Conservation (phyloP, 192 early-diverging fungal genomes). For the Gryganskiella cystojenkinii region DNA sequence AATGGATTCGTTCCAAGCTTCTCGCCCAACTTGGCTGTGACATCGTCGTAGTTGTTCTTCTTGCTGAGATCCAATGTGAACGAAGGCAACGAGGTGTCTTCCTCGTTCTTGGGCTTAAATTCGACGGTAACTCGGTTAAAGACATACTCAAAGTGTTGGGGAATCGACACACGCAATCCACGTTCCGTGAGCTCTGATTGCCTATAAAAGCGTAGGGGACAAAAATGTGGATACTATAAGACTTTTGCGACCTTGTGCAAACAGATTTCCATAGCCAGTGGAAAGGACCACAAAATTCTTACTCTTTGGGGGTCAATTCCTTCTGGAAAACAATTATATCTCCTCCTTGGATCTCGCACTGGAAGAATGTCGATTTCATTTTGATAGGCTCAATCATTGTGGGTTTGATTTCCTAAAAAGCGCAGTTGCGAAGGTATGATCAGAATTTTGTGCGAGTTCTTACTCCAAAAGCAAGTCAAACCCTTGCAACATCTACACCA, state of each 20-base stretch:
- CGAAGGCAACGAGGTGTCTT: conserved; percentile 50
- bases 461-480: background rate
- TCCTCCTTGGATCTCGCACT: conserved; percentile 90
- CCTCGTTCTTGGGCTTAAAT: conserved; percentile 72
- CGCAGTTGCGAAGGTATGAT: background rate
- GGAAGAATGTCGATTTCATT: conserved; percentile 65
- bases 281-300: background rate
- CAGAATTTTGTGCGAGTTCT: background rate
- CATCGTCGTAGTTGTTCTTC: conserved; percentile 74
- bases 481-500: background rate
- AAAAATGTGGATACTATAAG: too few relatives aligned
- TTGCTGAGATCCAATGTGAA: conserved; percentile 67
- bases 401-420: conserved; percentile 90
- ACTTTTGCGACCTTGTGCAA: too few relatives aligned
- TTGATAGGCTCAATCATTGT: conserved; percentile 88
- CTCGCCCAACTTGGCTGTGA: conserved; percentile 72
- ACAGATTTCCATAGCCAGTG: background rate
- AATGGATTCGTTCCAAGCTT: conserved; percentile 69
- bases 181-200: conserved; percentile 52
- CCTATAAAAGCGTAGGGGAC: too few relatives aligned
- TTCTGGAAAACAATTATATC: conserved; percentile 93
- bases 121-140: conserved; percentile 73
- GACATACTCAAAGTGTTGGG: conserved; percentile 83
- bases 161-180: conserved; percentile 57
- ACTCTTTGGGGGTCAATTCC: conserved; percentile 61